Evolutionary conservation across 2,329 filamentous ascomycete genomes (phyloP), one percentile per base, ranked within the genome.

Genomic region (Neopestalotiopsis sp.): DNA sequence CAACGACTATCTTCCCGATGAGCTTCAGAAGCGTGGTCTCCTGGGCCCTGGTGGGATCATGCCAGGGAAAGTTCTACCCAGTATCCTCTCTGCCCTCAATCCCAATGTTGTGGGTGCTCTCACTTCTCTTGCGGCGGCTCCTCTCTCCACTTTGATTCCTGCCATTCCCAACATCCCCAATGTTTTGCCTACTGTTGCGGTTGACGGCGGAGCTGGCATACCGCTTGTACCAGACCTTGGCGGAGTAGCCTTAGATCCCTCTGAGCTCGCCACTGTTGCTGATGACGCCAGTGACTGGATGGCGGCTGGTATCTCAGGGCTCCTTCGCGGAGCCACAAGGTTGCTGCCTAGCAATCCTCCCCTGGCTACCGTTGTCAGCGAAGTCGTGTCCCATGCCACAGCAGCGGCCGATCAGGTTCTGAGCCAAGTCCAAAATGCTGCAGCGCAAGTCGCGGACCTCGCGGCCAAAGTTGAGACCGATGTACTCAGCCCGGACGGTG

Each of bases 401-500:
- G 69, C 58, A 12, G 62, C 76, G 10, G 68, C 71, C 20, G 53
- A 68, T 20, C 72, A 72, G 17, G 72, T 73, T 34, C 65, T 67
- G 34, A 38, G 24, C 13, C 58, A 67, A 63, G 66, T 56, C 14
- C 45, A 73, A 61, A 71, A 67, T n/a, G 69, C 73, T 53, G 74
- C 75, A n/a, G 73, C 72, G 5, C 67, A 73, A n/a, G 71, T 76
- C 64, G 73, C 72, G 5, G 71, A 71, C 38, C 57, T 76, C n/a
- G 72, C 66, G 2, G 69, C 71, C 38, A 69, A 73, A 63, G 66
- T 75, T 32, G 67, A 63, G 13, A 65, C 66, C 20, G 65, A 69
- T 42, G 67, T 72, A 9, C 63, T 73, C 14, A 69, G 70, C 65
- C 70, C 72, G 20, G 64, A 71, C 24, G 71, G 71, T 62, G 72